phyloP scores from a whole-genome alignment of 2,329 filamentous ascomycete genomes.

The Arthrobotrys pseudoclavata region DNA sequence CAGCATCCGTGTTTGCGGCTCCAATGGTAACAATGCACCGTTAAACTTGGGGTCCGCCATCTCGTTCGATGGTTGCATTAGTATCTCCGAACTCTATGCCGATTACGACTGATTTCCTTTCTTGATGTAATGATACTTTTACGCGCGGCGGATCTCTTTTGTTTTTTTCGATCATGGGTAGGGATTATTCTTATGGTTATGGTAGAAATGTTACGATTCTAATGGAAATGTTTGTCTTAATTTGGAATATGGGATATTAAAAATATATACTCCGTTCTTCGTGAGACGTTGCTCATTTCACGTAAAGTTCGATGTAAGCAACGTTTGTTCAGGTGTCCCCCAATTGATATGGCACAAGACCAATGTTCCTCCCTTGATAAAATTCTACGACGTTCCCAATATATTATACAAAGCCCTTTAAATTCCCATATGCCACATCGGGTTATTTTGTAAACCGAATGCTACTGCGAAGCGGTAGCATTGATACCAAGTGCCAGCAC shows the following conservation, averaged over 20 bases:
- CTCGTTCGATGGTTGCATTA: background rate
- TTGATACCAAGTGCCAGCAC: background rate
- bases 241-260: background rate
- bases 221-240: background rate
- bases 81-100: background rate
- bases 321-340: no score
- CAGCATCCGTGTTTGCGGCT: background rate
- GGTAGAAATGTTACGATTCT: background rate
- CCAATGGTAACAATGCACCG: slow-evolving; percentile 2
- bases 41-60: background rate
- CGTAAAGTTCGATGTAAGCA: no score
- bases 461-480: no score
- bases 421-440: no score
- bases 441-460: no score
- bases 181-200: background rate
- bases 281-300: background rate
- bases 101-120: slow-evolving; percentile 4
- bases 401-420: no score
- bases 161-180: background rate
- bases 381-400: no score
- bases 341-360: no score
- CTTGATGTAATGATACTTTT: background rate
- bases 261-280: background rate
- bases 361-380: no score
- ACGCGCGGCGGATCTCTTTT: background rate